Percentiles rank a stretch among this genome's conserved stretches.
These are phyloP conservation scores for Dentipellis sp. DNA, from an alignment of 768 basidiomycete species.

Conservation along the genomic window DNA sequence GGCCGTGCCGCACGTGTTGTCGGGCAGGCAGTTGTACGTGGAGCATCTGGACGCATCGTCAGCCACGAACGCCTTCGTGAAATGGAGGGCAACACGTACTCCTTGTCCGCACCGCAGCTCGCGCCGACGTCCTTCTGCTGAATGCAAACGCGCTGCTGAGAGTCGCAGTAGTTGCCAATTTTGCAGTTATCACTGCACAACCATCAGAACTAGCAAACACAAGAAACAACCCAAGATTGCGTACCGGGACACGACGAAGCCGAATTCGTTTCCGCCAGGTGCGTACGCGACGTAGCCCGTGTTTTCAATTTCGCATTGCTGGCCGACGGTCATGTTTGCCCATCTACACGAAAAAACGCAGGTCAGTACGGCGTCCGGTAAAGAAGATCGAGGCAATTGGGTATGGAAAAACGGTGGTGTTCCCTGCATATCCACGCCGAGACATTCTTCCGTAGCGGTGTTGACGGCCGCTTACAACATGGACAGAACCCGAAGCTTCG, in stretches of 20 bases:
- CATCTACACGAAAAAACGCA: slow-evolving; percentile 37
- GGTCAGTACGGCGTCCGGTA: neutral
- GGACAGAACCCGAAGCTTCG: too few relatives aligned
- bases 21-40: slow-evolving; percentile 63
- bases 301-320: slow-evolving; percentile 66
- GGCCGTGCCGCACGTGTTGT: slow-evolving; percentile 51
- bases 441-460: too few relatives aligned
- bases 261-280: slow-evolving; percentile 42
- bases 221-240: neutral
- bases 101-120: slow-evolving; percentile 54
- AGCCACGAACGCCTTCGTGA: slow-evolving; percentile 32
- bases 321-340: slow-evolving; percentile 65
- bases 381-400: too few relatives aligned
- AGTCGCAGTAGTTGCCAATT: slow-evolving; percentile 70
- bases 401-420: neutral
- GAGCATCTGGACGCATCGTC: slow-evolving; percentile 40
- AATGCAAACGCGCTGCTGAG: slow-evolving; percentile 45
- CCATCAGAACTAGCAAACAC: neutral
- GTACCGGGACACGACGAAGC: slow-evolving; percentile 77
- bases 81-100: slow-evolving; percentile 24
- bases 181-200: slow-evolving; percentile 58
- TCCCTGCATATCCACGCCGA: neutral
- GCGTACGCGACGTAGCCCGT: slow-evolving; percentile 69
- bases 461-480: too few relatives aligned
- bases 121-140: slow-evolving; percentile 46